phyloP scores from a whole-genome alignment of 1,284 basidiomycete genomes.

The Inonotus obliquus region DNA sequence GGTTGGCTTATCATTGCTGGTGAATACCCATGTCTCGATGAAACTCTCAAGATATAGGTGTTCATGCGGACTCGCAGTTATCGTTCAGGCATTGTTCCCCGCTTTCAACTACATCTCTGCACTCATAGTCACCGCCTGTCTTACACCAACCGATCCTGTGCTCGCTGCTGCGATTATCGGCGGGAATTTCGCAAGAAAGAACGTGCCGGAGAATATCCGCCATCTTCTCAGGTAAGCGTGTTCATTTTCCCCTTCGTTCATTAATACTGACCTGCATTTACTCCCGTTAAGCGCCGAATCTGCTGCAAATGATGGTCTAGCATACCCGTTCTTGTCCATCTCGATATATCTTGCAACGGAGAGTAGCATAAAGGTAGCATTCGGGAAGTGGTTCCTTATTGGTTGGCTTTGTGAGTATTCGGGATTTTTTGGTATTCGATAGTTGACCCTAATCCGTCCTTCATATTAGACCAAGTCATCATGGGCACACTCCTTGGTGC shows the following conservation, averaged over 20 bases:
- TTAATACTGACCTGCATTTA: neutral
- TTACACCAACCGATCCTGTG: slow-evolving; percentile 93
- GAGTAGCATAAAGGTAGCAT: slow-evolving; percentile 53
- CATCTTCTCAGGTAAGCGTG: slow-evolving; percentile 29
- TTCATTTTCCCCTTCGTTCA: neutral
- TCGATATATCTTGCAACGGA: slow-evolving; percentile 85
- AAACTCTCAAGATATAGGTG: no score
- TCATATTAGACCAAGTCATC: slow-evolving; percentile 74
- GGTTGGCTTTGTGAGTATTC: slow-evolving; percentile 66
- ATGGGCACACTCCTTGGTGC: slow-evolving; percentile 77
- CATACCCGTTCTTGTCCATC: slow-evolving; percentile 89
- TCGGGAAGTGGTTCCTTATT: slow-evolving; percentile 77
- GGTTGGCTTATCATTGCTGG: slow-evolving; percentile 71
- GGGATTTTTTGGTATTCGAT: slow-evolving; percentile 20
- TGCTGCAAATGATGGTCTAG: slow-evolving; percentile 83
- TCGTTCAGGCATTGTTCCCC: slow-evolving; percentile 69
- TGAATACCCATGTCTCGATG: slow-evolving; percentile 23
- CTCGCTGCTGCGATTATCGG: slow-evolving; percentile 47
- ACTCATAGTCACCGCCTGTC: slow-evolving; percentile 82
- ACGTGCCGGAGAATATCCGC: slow-evolving; percentile 83
- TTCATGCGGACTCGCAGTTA: slow-evolving; percentile 29
- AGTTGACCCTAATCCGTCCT: neutral
- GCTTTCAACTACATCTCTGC: slow-evolving; percentile 64
- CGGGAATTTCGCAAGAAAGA: slow-evolving; percentile 83
- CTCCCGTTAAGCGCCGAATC: slow-evolving; percentile 68